phyloP scores from a whole-genome alignment of 257 asterid genomes.

The Solanum etuberosum region DNA sequence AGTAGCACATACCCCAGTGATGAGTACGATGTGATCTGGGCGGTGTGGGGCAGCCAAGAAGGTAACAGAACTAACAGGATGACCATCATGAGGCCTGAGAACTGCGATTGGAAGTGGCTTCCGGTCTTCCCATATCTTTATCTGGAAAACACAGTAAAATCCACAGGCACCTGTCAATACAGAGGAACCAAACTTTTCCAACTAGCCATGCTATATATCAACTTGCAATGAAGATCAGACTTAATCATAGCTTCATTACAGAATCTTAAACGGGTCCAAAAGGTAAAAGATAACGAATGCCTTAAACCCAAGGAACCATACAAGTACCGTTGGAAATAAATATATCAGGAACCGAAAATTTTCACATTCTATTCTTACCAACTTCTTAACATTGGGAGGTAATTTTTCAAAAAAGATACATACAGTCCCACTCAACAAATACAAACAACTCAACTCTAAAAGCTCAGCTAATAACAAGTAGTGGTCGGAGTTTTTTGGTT shows the following conservation, averaged over 20 bases:
- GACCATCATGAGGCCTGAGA: constrained; percentile 85
- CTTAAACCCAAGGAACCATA: background rate
- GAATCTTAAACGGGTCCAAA: background rate
- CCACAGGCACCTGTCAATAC: background rate
- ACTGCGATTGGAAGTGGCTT: constrained; percentile 78
- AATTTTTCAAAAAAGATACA: background rate
- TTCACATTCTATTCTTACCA: background rate
- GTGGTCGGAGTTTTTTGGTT: background rate
- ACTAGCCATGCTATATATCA: background rate
- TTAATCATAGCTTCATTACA: background rate
- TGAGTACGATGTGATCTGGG: constrained; percentile 90
- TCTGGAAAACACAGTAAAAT: constrained; percentile 31
- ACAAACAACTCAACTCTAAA: background rate
- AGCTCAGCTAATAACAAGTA: background rate
- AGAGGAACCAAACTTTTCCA: background rate
- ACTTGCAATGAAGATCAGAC: background rate
- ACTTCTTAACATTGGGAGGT: background rate
- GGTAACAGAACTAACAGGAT: constrained; percentile 93
- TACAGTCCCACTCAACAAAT: background rate
- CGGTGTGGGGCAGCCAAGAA: constrained; percentile 78
- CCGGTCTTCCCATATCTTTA: constrained; percentile 95
- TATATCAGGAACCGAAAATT: background rate
- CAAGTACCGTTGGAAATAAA: background rate
- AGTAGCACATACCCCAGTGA: constrained; percentile 70
- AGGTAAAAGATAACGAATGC: background rate